A percentile compares a stretch with the other conserved stretches of the same genome.
phyloP scores from a whole-genome alignment of 2,329 filamentous ascomycete genomes.

The Graphilbum fragrans region DNA sequence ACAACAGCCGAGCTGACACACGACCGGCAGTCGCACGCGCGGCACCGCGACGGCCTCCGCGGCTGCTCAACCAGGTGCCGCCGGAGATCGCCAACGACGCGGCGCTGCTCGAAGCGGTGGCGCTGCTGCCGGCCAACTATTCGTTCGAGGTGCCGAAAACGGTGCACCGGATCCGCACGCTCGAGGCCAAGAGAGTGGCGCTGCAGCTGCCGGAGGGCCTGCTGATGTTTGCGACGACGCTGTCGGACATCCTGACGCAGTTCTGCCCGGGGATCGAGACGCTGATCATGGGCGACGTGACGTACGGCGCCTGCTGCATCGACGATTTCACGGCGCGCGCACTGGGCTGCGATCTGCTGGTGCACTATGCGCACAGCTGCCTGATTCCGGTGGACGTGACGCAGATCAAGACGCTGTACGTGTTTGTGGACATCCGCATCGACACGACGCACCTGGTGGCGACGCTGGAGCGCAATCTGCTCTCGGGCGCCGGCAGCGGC shows the following conservation, averaged over 20 bases:
- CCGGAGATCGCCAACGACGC: conserved; percentile 74
- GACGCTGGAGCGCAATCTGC: conserved; percentile 72
- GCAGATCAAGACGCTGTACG: conserved; percentile 92
- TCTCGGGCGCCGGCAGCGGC: conserved; percentile 31
- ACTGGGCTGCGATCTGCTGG: conserved; percentile 82
- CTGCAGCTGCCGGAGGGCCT: conserved; percentile 97
- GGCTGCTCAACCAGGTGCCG: conserved; percentile 85
- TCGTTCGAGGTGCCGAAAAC: conserved; percentile 98
- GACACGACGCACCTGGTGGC: conserved; percentile 79
- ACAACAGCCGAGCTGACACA: not conserved
- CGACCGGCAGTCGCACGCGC: conserved; percentile 50
- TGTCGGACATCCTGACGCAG: conserved; percentile 88
- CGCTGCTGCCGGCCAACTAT: conserved; percentile 87
- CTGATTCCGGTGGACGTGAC: conserved; percentile 94
- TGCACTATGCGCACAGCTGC: conserved; percentile 96
- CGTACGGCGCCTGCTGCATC: conserved; percentile 96
- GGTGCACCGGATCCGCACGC: conserved; percentile 79
- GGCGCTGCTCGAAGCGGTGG: conserved; percentile 77
- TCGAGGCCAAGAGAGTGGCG: conserved; percentile 69
- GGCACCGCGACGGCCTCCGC: conserved; percentile 47
- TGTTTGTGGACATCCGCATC: conserved; percentile 97
- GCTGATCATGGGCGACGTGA: conserved; percentile 98
- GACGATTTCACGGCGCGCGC: conserved; percentile 96
- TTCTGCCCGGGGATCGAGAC: conserved; percentile 90
- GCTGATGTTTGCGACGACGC: conserved; percentile 89